A percentile compares a stretch with the other conserved stretches of the same genome.
Evolutionary conservation across 768 basidiomycete genomes (phyloP).

Genomic region (Naganishia vaughanmartiniae): DNA sequence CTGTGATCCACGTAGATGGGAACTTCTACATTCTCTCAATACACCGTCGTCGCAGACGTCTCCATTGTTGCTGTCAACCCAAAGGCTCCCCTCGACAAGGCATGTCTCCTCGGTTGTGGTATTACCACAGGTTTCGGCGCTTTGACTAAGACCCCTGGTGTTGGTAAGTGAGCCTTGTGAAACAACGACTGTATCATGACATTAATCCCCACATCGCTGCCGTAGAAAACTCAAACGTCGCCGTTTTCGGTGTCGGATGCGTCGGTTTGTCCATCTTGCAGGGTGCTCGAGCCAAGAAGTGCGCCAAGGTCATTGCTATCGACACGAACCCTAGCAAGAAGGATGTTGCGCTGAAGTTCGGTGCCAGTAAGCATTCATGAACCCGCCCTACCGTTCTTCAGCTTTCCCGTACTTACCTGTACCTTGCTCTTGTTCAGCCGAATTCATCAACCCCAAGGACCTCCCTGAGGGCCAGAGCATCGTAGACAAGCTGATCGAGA

Average conservation of each 20-base stretch:
- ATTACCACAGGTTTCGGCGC: constrained; percentile 99
- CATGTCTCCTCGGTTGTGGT: constrained; percentile 88
- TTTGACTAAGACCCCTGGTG: constrained; percentile 80
- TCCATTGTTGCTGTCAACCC: constrained; percentile 88
- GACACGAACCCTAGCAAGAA: constrained; percentile 86
- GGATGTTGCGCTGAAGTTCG: constrained; percentile 84
- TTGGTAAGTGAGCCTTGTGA: constrained; percentile 38
- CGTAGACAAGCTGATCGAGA: constrained; percentile 82
- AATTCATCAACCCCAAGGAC: constrained; percentile 80
- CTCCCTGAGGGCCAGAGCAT: constrained; percentile 77
- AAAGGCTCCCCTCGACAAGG: constrained; percentile 85
- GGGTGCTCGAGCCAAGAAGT: constrained; percentile 72
- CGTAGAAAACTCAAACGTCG: constrained; percentile 74
- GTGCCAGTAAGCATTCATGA: constrained; percentile 60
- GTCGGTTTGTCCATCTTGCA: constrained; percentile 92
- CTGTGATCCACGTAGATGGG: constrained; percentile 63
- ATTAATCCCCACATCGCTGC: neutral
- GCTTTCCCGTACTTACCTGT: constrained; percentile 1
- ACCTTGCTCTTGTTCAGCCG: constrained; percentile 55
- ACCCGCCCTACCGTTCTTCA: neutral
- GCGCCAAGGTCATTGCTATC: constrained; percentile 83
- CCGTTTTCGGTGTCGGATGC: constrained; percentile 90
- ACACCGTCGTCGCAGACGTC: constrained; percentile 95
- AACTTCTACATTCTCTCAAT: constrained; percentile 98
- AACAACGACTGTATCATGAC: neutral